Percentiles rank a stretch among this genome's conserved stretches.
Conservation (phyloP, 208 protist genomes). For the Trypanosoma congolense region DNA sequence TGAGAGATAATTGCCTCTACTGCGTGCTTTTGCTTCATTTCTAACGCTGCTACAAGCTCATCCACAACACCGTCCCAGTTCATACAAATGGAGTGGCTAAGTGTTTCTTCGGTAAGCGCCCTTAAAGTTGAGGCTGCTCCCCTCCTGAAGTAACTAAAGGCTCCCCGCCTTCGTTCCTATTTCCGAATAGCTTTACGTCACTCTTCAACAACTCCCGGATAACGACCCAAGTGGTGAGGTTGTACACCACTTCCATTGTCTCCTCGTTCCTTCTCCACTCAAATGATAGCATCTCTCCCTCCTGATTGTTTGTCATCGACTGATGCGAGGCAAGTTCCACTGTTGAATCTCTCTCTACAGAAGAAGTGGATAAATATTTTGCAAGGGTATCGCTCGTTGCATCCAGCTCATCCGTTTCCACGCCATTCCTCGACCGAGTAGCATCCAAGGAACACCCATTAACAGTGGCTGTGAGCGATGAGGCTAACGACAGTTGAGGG, state of each 20-base stretch:
- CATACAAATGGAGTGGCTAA: slow-evolving; percentile 19
- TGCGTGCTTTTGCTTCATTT: slow-evolving; percentile 14
- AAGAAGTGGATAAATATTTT: neutral
- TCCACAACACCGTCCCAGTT: slow-evolving; percentile 61
- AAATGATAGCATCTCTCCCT: neutral
- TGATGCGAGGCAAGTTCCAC: neutral
- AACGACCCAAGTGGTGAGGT: slow-evolving; percentile 66
- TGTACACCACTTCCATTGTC: slow-evolving; percentile 35
- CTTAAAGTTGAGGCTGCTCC: no score
- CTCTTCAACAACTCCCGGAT: slow-evolving; percentile 49
- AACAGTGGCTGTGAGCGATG: neutral
- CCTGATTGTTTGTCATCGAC: neutral
- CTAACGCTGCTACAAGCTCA: slow-evolving; percentile 44
- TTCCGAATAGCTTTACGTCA: slow-evolving; percentile 32
- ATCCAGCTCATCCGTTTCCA: neutral
- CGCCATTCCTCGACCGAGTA: neutral
- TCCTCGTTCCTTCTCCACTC: slow-evolving; percentile 29
- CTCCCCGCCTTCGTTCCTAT: no score
- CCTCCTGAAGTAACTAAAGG: no score
- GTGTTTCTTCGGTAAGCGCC: neutral
- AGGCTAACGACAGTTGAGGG: neutral
- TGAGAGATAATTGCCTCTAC: slow-evolving; percentile 62
- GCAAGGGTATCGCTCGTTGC: neutral
- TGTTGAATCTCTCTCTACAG: neutral
- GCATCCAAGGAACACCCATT: neutral